Percentiles rank a stretch among this genome's conserved stretches.
phyloP scores from a whole-genome alignment of 441 rosid species.

The Pelargonium cotyledonis region DNA sequence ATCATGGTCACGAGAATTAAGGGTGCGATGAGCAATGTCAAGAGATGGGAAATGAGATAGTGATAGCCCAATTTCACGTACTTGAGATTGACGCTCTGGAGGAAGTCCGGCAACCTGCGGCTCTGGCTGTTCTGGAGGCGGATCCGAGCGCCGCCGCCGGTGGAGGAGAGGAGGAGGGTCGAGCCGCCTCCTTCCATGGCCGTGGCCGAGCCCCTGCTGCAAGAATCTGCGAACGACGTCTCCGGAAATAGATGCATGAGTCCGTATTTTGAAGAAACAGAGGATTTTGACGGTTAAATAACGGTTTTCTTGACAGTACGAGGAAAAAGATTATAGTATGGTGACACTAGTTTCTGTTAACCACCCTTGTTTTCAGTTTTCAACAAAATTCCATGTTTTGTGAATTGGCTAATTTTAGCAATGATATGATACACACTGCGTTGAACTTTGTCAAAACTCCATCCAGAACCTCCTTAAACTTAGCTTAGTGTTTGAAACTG shows the following conservation, averaged over 20 bases:
- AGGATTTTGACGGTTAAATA: background rate
- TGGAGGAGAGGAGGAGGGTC: too few relatives aligned
- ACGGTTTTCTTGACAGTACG: background rate
- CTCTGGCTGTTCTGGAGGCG: slow-evolving; percentile 20
- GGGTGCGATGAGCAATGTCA: slow-evolving; percentile 21
- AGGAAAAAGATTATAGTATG: background rate
- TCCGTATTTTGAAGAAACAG: background rate
- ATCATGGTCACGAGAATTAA: too few relatives aligned
- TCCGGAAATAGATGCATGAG: background rate
- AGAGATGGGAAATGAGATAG: slow-evolving; percentile 46
- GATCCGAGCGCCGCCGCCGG: too few relatives aligned
- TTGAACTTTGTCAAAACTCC: background rate
- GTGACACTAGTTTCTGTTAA: too few relatives aligned
- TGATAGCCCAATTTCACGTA: slow-evolving; percentile 69
- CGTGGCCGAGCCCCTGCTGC: background rate
- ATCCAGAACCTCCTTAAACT: background rate
- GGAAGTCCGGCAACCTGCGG: slow-evolving; percentile 63
- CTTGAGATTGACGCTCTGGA: slow-evolving; percentile 74
- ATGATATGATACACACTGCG: background rate
- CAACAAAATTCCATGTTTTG: background rate
- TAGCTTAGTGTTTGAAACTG: background rate
- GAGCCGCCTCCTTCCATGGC: slow-evolving; percentile 25
- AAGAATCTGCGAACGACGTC: background rate
- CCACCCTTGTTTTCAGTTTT: background rate
- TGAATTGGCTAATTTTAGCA: background rate